Base-by-base conservation (phyloP, 768 basidiomycete species). In the Kockovaella imperatae region DNA sequence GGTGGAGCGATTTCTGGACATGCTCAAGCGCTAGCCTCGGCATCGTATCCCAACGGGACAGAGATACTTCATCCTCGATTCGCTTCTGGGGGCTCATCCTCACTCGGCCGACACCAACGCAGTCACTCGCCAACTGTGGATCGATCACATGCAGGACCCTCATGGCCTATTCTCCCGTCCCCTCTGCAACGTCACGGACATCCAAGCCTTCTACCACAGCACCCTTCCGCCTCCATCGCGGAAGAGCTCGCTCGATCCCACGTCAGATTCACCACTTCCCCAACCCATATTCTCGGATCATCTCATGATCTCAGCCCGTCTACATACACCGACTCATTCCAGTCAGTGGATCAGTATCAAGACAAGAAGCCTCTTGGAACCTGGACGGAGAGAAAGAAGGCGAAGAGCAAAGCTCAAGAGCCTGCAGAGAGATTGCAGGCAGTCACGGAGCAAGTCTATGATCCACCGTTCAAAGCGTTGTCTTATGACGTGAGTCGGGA, bases 381-480 rank as follows among this genome's bases (percentile, higher is more conserved):
- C 26, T 15, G 36, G 20, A 28, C 26, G 49, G 26, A 40, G 14
- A 30, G 15, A 21, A 35, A 35, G n/a, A 46, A 41, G 35, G n/a
- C 45, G 26, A 52, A 35, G 30, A 32, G 52, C n/a, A 57, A 56
- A 38, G 53, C 51, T 8, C 53, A 59, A 32, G 56, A 59, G 20
- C 50, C 57, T 7, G 58, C 53, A 40, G 57, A 58, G 32, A 42
- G 60, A 21, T 25, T 62, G 24, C 56, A 53, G 10, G 42, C 56
- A 23, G 60, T 47, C 5, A 56, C 45, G 15, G 50, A 58, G 17
- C 52, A 42, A 2, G 45, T 42, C n/a, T 64, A 56, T 44, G 59
- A 57, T 11, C 47, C 62, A 14, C 62, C 62, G 0, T 64, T 64
- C 56, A 61, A 59, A 41, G 49, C 62, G n/a, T 39, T 62, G 29